Base-by-base conservation (phyloP, 2,329 filamentous ascomycete genomes). In the Exophiala alcalophila region DNA sequence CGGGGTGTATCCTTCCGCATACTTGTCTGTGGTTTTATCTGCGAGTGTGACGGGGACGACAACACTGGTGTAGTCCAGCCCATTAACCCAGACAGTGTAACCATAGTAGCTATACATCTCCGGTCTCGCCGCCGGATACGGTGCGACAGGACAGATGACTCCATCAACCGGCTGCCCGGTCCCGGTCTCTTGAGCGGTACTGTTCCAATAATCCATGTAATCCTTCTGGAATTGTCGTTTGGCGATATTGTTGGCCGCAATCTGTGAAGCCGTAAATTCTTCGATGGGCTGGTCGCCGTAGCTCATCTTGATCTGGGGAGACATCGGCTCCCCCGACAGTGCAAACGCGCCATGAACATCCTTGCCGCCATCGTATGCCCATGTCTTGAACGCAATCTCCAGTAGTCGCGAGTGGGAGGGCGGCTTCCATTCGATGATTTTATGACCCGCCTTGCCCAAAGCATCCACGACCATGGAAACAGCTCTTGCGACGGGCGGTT, bases 191-290 rank as follows among this genome's bases (percentile, higher is more conserved):
- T 65, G 60, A 0, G 61, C 65, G 0, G 76, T 80, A 10, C 65
- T 70, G 48, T 81, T 80, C 79, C 78, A 82, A 55, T 80, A 83
- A 37, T 83, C 78, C 60, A 79, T 70, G 50, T 83, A 83, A 12
- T 67, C 61, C 44, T 74, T 75, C 53, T 80, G 76, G 35, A 71
- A 76, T 18, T 73, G 66, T 1, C 78, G 67, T 44, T 77, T 77
- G 11, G 63, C 60, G 2, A 81, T 60, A 4, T 80, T 81, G 32
- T 71, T 52, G 2, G 60, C 64, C 31, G 71, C 67, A 37, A 75
- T 67, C 16, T 69, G 61, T 4, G 53, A 59, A 1, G 68, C 69
- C 29, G 53, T 70, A 45, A 50, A 65, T 57, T 73, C 57, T 55
- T 56, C 5, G 54, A 47, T 34, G 56, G 59, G 27, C 23, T 53